Percentiles rank a stretch among this genome's conserved stretches.
Evolutionary conservation across 768 basidiomycete genomes (phyloP).

Genomic region (Pisolithus albus): DNA sequence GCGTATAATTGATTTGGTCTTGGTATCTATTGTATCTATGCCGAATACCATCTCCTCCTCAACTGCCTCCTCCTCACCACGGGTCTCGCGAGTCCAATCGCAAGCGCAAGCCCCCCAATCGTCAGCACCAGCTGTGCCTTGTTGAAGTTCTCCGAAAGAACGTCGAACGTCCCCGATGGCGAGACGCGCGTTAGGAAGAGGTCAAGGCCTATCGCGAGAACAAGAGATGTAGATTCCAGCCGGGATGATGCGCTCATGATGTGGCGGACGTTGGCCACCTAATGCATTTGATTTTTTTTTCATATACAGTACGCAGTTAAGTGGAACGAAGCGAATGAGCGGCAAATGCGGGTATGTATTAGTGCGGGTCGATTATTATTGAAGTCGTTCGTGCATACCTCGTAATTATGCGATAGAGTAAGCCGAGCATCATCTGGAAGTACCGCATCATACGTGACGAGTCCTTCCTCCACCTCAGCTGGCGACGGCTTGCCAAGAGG

Average conservation of each 20-base stretch:
- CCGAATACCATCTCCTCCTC: slow-evolving; percentile 62
- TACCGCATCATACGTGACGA: slow-evolving; percentile 79
- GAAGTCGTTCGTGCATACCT: slow-evolving; percentile 28
- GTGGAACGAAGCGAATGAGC: background rate
- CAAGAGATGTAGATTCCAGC: slow-evolving; percentile 86
- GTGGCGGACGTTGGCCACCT: slow-evolving; percentile 22
- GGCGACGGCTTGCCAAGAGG: slow-evolving; percentile 69
- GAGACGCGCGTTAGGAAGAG: slow-evolving; percentile 80
- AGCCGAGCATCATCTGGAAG: slow-evolving; percentile 61
- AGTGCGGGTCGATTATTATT: background rate
- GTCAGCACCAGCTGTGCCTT: slow-evolving; percentile 87
- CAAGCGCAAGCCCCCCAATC: slow-evolving; percentile 59
- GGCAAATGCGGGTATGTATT: background rate
- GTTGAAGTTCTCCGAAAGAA: slow-evolving; percentile 88
- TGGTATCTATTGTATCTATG: too few species aligned
- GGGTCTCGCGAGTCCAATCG: slow-evolving; percentile 76
- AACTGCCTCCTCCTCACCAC: slow-evolving; percentile 68
- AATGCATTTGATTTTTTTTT: too few species aligned
- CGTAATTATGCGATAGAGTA: slow-evolving; percentile 49
- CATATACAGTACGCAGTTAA: background rate
- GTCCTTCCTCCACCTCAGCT: slow-evolving; percentile 78
- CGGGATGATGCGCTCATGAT: slow-evolving; percentile 78
- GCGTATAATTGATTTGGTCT: too few species aligned
- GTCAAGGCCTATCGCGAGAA: slow-evolving; percentile 84
- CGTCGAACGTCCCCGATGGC: slow-evolving; percentile 88